Evolutionary conservation across 306 rosid genomes (phyloP).

Genomic region (Fagus crenata): DNA sequence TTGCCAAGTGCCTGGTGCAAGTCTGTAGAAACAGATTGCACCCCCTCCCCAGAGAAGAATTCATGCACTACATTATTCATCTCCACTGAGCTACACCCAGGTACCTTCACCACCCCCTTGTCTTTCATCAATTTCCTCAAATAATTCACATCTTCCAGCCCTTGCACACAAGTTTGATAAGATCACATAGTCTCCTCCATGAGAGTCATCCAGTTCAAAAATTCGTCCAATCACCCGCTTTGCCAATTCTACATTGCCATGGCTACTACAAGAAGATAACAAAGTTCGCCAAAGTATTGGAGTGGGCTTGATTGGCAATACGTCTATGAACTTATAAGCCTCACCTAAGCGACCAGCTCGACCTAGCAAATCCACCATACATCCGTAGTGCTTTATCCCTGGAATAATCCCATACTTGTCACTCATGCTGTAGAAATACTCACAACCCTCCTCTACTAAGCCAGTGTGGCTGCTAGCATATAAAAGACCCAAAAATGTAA

Average conservation of each 20-base stretch:
- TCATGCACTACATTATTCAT: slow-evolving; percentile 74
- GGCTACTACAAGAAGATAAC: slow-evolving; percentile 67
- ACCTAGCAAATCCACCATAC: slow-evolving; percentile 85
- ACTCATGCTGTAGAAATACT: slow-evolving; percentile 59
- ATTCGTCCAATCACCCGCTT: slow-evolving; percentile 54
- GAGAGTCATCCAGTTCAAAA: slow-evolving; percentile 69
- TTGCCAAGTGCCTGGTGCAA: slow-evolving; percentile 64
- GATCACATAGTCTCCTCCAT: slow-evolving; percentile 85
- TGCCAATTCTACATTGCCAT: slow-evolving; percentile 70
- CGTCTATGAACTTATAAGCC: slow-evolving; percentile 69
- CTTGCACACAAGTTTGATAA: slow-evolving; percentile 72
- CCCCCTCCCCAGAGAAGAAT: slow-evolving; percentile 78
- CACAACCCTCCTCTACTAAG: slow-evolving; percentile 59
- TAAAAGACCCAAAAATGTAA: slow-evolving; percentile 68
- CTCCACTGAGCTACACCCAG: slow-evolving; percentile 85
- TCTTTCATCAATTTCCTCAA: slow-evolving; percentile 68
- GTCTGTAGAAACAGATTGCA: slow-evolving; percentile 42
- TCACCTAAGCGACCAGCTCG: slow-evolving; percentile 68
- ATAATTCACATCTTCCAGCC: slow-evolving; percentile 65
- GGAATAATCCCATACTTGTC: slow-evolving; percentile 60
- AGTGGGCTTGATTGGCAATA: slow-evolving; percentile 57
- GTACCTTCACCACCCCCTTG: slow-evolving; percentile 66
- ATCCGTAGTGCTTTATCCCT: slow-evolving; percentile 73
- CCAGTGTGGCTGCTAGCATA: slow-evolving; percentile 82
- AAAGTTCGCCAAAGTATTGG: slow-evolving; percentile 78